Conservation (phyloP, 2,329 filamentous ascomycete genomes). For the Penicillium sp. region DNA sequence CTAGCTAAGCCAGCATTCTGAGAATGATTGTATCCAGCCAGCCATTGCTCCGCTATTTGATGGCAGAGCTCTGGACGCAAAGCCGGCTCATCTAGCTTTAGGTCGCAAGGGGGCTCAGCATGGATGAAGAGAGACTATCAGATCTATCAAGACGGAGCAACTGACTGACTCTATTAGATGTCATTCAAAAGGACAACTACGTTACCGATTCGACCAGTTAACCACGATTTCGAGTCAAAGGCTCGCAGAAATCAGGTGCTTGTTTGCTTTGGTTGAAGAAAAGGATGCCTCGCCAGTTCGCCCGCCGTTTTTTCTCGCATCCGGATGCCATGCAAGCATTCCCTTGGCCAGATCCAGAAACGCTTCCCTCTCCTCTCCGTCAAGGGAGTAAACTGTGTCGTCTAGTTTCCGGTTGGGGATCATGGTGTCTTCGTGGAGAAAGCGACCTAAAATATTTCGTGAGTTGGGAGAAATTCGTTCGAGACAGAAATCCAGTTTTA, state of each 20-base stretch:
- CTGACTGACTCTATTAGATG: neutral
- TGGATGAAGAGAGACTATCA: too few species aligned
- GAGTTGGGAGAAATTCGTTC: neutral
- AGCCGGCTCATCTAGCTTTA: too few species aligned
- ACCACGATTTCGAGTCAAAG: neutral
- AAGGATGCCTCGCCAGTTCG: conserved; percentile 27
- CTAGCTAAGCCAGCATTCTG: too few species aligned
- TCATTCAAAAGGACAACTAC: neutral
- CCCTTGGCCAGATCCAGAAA: conserved; percentile 28
- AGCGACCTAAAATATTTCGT: conserved; percentile 23
- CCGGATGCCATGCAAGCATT: conserved; percentile 31
- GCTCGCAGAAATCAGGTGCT: conserved; percentile 15
- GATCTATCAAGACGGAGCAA: too few species aligned
- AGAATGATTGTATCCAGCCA: too few species aligned
- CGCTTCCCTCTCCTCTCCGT: conserved; percentile 25
- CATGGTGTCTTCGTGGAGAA: conserved; percentile 30
- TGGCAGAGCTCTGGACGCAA: too few species aligned
- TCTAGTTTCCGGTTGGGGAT: conserved; percentile 29
- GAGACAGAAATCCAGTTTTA: conserved; percentile 14
- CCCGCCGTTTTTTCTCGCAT: conserved; percentile 26
- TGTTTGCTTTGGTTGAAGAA: conserved; percentile 19
- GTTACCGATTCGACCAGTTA: neutral
- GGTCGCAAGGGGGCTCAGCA: too few species aligned
- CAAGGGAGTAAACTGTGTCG: conserved; percentile 25
- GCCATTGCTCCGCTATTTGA: too few species aligned